Evolutionary conservation across 768 basidiomycete genomes (phyloP), one percentile per base, ranked within the genome.

Genomic region (Podaxis sp.): DNA sequence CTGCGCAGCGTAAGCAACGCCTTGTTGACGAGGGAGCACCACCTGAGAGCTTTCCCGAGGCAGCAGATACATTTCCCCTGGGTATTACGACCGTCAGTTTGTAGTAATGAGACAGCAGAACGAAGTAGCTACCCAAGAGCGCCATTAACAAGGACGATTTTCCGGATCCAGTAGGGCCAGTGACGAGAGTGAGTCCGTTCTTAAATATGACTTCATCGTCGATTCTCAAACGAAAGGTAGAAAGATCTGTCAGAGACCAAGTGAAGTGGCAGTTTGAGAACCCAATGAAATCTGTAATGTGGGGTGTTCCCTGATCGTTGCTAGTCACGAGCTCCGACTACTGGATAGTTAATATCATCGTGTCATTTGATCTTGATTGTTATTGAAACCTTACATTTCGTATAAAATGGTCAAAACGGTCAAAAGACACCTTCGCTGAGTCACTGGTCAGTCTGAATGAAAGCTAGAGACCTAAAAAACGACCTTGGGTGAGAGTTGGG

Each of bases 1-100:
- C 70, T 95, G 92, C 1, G 87, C 87, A 6, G 89, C 87, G 71
- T 90, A 93, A 5, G 89, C 86, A 30, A 94, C 80, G 7, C 91
- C 90, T 2, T 79, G 79, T 2, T 71, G 74, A 5, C 89, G 77
- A 49, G 92, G 91, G 2, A 93, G 80, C 64, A 83, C 84, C 73
- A 80, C 88, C 80, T 83, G 89, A 36, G 81, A 79, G 7, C 82
- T 76, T n/a, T 74, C 71, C 6, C 75, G 74, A 4, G 82, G 81
- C 4, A 80, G 69, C 66, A 83, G 84, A 70, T 88, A 86, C 84
- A 89, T 83, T 70, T 88, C 87, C 39, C 84, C 79, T 80, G 46
- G 11, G 39, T 19, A 42, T 42, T 42, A 17, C 40, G 40, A 1
- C 1, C 6, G 11, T 42, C 17, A 17, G 6, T 13, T 4, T 17